A percentile compares a stretch with the other conserved stretches of the same genome.
These are phyloP conservation scores for Tolypocladium sp. DNA, from an alignment of 2,329 filamentous ascomycete species.

Conservation along the genomic window DNA sequence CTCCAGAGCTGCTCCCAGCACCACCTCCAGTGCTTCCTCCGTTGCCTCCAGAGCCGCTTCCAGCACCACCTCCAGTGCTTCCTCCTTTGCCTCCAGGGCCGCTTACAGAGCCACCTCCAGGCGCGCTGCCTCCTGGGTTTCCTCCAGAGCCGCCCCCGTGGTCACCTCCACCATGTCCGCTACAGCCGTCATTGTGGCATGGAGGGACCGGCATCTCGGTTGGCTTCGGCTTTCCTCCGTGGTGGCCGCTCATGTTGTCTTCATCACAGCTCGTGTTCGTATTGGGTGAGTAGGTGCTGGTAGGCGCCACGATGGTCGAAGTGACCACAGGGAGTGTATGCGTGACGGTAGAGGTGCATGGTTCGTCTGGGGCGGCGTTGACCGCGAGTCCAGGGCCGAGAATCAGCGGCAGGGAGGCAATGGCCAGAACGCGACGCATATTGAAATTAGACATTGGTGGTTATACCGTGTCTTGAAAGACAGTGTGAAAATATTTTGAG, in stretches of 20 bases:
- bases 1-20: not conserved
- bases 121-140: no score
- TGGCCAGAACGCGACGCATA: not conserved
- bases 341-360: not conserved
- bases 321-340: not conserved
- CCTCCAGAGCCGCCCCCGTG: not conserved
- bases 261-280: no score
- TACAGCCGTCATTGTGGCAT: no score
- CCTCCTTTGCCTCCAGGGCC: not conserved
- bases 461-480: no score
- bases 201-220: no score
- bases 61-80: no score
- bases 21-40: no score
- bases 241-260: no score
- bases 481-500: no score
- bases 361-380: no score
- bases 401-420: not conserved
- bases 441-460: not conserved
- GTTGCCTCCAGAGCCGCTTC: not conserved
- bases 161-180: not conserved
- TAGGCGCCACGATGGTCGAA: not conserved
- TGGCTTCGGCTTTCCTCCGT: no score
- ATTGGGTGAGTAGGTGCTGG: not conserved
- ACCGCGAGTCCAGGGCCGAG: not conserved
- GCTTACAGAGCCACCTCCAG: not conserved